Conservation (phyloP, 495 filamentous ascomycete genomes). For the Talaromyces ruber region DNA sequence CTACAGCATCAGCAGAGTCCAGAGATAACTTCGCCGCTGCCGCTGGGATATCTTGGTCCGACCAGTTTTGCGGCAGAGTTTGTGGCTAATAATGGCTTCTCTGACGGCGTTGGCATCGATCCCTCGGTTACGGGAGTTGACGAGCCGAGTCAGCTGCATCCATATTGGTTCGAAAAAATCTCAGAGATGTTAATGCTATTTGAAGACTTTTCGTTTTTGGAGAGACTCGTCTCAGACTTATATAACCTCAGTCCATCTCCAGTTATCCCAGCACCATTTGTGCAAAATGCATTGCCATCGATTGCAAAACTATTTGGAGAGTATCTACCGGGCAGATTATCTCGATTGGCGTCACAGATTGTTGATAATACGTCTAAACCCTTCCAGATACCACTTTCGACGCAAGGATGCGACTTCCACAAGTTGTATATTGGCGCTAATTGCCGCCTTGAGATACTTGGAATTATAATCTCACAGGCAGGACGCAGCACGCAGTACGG, state of each 20-base stretch:
- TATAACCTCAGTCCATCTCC: neutral
- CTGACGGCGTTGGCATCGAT: neutral
- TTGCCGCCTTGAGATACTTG: constrained; percentile 24
- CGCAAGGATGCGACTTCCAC: neutral
- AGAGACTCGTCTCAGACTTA: neutral
- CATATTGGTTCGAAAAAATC: neutral
- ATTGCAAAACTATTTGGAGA: neutral
- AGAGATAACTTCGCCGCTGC: neutral
- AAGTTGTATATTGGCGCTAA: constrained; percentile 12
- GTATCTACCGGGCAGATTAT: neutral
- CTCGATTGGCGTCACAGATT: neutral
- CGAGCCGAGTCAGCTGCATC: neutral
- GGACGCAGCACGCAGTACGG: constrained; percentile 19
- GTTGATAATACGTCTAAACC: neutral
- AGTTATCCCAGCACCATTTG: neutral
- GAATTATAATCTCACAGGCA: constrained; percentile 18
- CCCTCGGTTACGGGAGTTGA: neutral
- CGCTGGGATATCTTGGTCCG: neutral
- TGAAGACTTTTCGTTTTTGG: neutral
- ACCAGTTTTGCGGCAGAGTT: neutral
- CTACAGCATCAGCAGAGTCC: neutral
- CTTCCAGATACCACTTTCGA: neutral
- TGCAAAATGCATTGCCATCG: neutral
- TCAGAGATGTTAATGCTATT: neutral
- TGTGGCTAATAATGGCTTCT: neutral